Conservation (phyloP, 108 stramenopile species). For the Nitzschia sp. region DNA sequence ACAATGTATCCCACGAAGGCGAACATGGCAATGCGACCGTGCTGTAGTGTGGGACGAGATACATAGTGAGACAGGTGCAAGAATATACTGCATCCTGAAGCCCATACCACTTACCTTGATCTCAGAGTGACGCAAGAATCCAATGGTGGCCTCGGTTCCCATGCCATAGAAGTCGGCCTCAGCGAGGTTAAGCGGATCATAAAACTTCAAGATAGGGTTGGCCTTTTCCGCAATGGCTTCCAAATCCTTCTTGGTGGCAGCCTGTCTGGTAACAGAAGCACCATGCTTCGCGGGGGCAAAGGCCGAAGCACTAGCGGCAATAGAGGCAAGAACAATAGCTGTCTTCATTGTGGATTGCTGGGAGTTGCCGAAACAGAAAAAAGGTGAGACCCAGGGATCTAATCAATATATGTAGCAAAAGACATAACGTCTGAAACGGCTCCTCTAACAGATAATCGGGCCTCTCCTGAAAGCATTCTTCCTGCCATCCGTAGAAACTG, state of each 20-base stretch:
- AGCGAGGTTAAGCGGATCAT: slow-evolving; percentile 69
- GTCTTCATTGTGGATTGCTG: slow-evolving; percentile 41
- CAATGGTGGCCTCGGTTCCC: slow-evolving; percentile 68
- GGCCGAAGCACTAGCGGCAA: slow-evolving; percentile 47
- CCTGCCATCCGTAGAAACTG: too few relatives aligned
- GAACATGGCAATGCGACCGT: slow-evolving; percentile 72
- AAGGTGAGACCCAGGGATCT: too few relatives aligned
- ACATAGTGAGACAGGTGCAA: neutral
- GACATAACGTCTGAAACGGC: too few relatives aligned
- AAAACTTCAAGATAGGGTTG: slow-evolving; percentile 65
- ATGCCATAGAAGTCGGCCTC: slow-evolving; percentile 61
- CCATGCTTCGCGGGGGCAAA: slow-evolving; percentile 48
- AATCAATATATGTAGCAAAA: too few relatives aligned
- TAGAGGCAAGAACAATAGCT: slow-evolving; percentile 40
- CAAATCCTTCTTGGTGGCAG: slow-evolving; percentile 65
- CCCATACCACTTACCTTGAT: slow-evolving; percentile 48
- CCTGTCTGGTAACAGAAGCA: slow-evolving; percentile 24
- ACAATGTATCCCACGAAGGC: slow-evolving; percentile 72
- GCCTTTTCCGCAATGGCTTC: slow-evolving; percentile 63
- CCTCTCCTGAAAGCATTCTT: too few relatives aligned
- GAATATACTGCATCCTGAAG: neutral
- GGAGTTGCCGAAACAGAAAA: too few relatives aligned
- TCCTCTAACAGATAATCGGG: too few relatives aligned
- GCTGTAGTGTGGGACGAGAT: slow-evolving; percentile 19
- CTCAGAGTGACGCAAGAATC: slow-evolving; percentile 72